phyloP scores from a whole-genome alignment of 1,284 basidiomycete species.

The Austropuccinia psidii region DNA sequence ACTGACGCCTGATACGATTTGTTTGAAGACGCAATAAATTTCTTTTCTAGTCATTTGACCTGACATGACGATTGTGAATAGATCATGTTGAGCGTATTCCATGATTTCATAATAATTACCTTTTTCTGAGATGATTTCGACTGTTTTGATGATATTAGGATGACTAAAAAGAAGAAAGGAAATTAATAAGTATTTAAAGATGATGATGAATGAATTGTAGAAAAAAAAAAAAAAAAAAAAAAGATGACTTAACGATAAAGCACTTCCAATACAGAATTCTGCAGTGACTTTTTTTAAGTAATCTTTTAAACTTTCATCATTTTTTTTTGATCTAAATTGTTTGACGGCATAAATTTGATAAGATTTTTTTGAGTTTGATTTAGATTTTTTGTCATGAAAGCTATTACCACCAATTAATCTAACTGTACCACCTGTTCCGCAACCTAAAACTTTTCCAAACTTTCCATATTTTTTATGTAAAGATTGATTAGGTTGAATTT shows the following conservation, averaged over 20 bases:
- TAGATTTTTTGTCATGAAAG: too few species aligned
- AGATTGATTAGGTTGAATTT: constrained; percentile 62
- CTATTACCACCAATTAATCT: constrained; percentile 77
- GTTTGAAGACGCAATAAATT: constrained; percentile 97
- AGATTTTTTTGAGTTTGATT: constrained; percentile 43
- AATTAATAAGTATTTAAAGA: background rate
- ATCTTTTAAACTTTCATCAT: constrained; percentile 84
- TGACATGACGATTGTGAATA: constrained; percentile 99
- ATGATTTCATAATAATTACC: constrained; percentile 99
- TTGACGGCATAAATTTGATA: constrained; percentile 84
- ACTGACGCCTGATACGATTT: constrained; percentile 96
- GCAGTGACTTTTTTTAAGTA: constrained; percentile 99
- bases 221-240: constrained; percentile 53
- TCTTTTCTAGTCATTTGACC: constrained; percentile 96
- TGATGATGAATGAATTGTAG: background rate
- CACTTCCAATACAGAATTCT: constrained; percentile 66
- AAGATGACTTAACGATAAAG: constrained; percentile 2
- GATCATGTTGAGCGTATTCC: constrained; percentile 98
- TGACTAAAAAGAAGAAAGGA: constrained; percentile 70
- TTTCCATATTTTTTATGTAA: constrained; percentile 98
- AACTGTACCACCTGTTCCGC: constrained; percentile 94
- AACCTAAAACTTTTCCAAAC: constrained; percentile 91
- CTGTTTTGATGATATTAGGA: constrained; percentile 92
- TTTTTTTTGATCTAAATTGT: constrained; percentile 82
- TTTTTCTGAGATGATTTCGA: constrained; percentile 96